Conservation (phyloP, 768 basidiomycete species). For the Boletus pseudopeckii region DNA sequence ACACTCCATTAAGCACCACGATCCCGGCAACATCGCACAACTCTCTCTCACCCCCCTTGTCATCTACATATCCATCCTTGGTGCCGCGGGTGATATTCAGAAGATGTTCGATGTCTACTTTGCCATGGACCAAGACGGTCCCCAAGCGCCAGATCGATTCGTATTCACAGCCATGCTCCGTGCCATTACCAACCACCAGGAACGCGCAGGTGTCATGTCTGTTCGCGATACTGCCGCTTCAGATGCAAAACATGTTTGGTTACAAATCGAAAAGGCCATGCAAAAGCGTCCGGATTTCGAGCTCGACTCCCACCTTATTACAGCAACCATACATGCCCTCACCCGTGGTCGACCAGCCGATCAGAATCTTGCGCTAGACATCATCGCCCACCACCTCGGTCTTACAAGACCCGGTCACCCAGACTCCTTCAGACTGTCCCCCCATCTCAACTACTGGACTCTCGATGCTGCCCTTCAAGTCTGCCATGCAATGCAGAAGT, state of each 20-base stretch:
- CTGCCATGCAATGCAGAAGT: slow-evolving; percentile 49
- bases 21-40: slow-evolving; percentile 47
- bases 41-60: slow-evolving; percentile 46
- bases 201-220: slow-evolving; percentile 19
- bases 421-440: slow-evolving; percentile 33
- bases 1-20: slow-evolving; percentile 44
- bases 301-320: slow-evolving; percentile 53
- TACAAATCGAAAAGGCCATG: slow-evolving; percentile 52
- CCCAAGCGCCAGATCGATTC: slow-evolving; percentile 54
- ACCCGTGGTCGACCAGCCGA: slow-evolving; percentile 55
- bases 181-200: slow-evolving; percentile 34
- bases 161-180: slow-evolving; percentile 68
- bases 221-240: slow-evolving; percentile 45
- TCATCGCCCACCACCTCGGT: slow-evolving; percentile 61
- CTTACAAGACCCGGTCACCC: slow-evolving; percentile 48
- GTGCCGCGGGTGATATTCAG: slow-evolving; percentile 54
- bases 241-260: slow-evolving; percentile 73
- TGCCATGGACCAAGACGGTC: slow-evolving; percentile 59
- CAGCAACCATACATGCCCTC: slow-evolving; percentile 53
- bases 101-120: slow-evolving; percentile 76
- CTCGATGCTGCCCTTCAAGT: slow-evolving; percentile 54
- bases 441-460: slow-evolving; percentile 44
- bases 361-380: slow-evolving; percentile 62
- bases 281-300: slow-evolving; percentile 43
- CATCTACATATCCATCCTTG: slow-evolving; percentile 66